phyloP scores from a whole-genome alignment of 1,139 yeast genomes.

The Pichia sp. region DNA sequence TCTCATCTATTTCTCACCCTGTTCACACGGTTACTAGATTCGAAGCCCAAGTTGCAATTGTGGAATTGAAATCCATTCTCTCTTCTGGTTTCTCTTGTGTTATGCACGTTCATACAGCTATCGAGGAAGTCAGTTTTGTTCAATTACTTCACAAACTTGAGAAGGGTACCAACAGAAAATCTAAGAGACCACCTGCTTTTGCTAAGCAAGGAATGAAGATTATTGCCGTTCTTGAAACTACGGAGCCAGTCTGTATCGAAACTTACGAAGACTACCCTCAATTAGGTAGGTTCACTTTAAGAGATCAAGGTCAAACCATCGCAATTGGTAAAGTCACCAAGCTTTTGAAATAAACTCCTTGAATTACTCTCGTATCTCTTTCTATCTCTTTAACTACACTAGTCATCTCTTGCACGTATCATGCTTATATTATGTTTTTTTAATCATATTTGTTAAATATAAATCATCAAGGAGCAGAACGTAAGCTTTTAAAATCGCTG shows the following conservation, averaged over 20 bases:
- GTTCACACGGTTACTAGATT: conserved; percentile 85
- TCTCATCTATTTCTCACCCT: conserved; percentile 80
- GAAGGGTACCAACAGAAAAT: conserved; percentile 93
- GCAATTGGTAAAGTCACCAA: conserved; percentile 96
- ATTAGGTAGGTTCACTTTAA: conserved; percentile 93
- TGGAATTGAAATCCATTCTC: conserved; percentile 87
- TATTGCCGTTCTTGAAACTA: conserved; percentile 81
- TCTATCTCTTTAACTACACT: not conserved
- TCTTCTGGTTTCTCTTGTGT: conserved; percentile 97
- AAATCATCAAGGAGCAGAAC: too few relatives aligned
- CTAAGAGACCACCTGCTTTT: conserved; percentile 95
- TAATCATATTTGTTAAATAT: not conserved
- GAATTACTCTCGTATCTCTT: too few relatives aligned
- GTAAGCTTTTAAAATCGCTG: too few relatives aligned
- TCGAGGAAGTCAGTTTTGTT: conserved; percentile 84
- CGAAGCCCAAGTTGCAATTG: conserved; percentile 96
- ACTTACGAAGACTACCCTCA: conserved; percentile 89
- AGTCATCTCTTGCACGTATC: not conserved
- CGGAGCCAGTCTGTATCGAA: conserved; percentile 88
- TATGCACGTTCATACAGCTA: conserved; percentile 98
- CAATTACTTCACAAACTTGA: conserved; percentile 88
- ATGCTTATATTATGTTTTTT: not conserved
- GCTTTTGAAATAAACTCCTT: conserved; percentile 35
- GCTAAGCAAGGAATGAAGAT: conserved; percentile 99
- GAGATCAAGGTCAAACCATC: conserved; percentile 97